Evolutionary conservation across 257 asterid genomes (phyloP), one percentile per base, ranked within the genome.

Genomic region (Leptodermis oblonga): DNA sequence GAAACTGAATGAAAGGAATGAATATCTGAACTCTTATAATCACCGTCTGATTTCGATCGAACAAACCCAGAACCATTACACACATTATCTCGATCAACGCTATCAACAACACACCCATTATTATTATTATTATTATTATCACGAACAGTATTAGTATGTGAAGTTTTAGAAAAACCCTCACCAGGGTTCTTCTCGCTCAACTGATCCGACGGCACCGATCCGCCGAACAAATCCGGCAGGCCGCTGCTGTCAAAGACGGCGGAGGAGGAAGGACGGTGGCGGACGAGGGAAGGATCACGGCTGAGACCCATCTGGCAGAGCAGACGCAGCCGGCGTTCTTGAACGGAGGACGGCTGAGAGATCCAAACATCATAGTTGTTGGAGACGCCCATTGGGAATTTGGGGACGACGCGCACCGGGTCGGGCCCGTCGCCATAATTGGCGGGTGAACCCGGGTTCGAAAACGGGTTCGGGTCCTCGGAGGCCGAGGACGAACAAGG

Each of bases 261-360:
- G 20, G 96, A 83, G 42, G 81, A 77, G 0, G 93, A 72, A 60
- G 89, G 80, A 49, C 85, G 78, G 42, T 82, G 88, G 58, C 93
- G 92, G 76, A 81, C 85, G 58, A 92, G 82, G 22, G 95, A 66
- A 10, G 92, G 88, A 83, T 92, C 95, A n/a, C 85, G 80, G 54
- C 77, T 71, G 78, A 92, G 97, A 0, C 98, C 98, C 92, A 90
- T 84, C 79, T 83, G 90, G 52, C 73, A 73, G 62, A 93, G 88
- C 65, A 93, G 92, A 42, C 81, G 84, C 53, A 85, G 52, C 33
- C 98, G 97, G 54, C 98, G 96, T 83, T 90, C 90, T 68, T 88
- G 88, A 73, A 93, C 90, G 30, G 98, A 90, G 54, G 87, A 81
- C 13, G 98, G 98, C 67, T 78, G 86, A 66, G 97, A 90, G 84